Conservation (phyloP, 2,329 filamentous ascomycete genomes). For the Arthroderma uncinatum region DNA sequence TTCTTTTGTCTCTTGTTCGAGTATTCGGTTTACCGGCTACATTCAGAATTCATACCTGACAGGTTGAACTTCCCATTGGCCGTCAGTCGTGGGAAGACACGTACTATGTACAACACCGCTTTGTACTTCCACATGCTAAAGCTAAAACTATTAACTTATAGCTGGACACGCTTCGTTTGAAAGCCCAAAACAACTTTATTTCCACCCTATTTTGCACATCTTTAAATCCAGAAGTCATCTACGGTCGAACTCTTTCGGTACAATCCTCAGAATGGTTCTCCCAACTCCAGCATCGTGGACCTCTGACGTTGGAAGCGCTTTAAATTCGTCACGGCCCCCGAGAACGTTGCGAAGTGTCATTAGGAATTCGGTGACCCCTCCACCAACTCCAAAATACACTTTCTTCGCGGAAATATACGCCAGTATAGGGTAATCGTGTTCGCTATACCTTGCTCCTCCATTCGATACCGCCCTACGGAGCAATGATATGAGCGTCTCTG, state of each 20-base stretch:
- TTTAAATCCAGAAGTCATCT: background rate
- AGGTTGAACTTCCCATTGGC: background rate
- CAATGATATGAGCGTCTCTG: slow-evolving; percentile 42
- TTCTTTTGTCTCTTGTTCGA: slow-evolving; percentile 1
- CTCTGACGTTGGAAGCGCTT: slow-evolving; percentile 26
- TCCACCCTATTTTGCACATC: background rate
- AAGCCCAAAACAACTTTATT: background rate
- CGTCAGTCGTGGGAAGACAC: background rate
- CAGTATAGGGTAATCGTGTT: slow-evolving; percentile 24
- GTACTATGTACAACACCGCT: slow-evolving; percentile 1
- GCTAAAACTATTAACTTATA: background rate
- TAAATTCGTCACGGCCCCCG: slow-evolving; percentile 9
- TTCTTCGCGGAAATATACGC: slow-evolving; percentile 52
- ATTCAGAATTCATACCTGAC: background rate
- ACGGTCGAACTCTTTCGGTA: background rate
- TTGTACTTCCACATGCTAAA: slow-evolving; percentile 2
- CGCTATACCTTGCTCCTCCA: slow-evolving; percentile 7
- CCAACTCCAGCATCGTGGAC: slow-evolving; percentile 35
- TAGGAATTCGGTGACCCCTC: slow-evolving; percentile 51
- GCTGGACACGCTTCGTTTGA: background rate
- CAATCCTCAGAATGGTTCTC: slow-evolving; percentile 33
- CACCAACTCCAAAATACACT: slow-evolving; percentile 57
- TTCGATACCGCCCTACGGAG: slow-evolving; percentile 29
- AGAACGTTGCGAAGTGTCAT: slow-evolving; percentile 22
- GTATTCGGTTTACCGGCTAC: background rate